Conservation (phyloP, 2,329 filamentous ascomycete genomes). For the Ilyonectria robusta region DNA sequence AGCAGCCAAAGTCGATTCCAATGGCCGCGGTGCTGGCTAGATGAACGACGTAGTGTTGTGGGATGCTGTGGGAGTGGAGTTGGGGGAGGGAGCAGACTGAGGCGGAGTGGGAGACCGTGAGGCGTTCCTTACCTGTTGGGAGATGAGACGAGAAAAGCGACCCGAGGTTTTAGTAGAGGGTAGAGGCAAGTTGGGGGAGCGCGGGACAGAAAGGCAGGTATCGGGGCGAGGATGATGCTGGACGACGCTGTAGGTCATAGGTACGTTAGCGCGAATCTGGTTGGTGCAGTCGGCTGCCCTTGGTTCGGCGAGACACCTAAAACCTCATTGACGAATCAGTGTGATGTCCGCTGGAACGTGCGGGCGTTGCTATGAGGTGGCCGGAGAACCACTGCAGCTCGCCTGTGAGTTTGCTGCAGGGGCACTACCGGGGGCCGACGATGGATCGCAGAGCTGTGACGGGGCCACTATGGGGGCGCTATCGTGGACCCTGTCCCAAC, state of each 20-base stretch:
- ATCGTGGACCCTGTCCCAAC: not conserved
- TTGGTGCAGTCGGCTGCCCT: slow-evolving; percentile 10
- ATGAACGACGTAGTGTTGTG: not conserved
- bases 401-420: not conserved
- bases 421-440: not conserved
- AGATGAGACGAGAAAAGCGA: slow-evolving; percentile 25
- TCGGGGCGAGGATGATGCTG: slow-evolving; percentile 26
- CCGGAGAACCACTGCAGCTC: not conserved
- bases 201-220: slow-evolving; percentile 24
- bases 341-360: slow-evolving; percentile 25
- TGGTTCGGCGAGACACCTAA: slow-evolving; percentile 6
- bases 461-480: not conserved
- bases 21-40: not conserved
- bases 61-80: not conserved
- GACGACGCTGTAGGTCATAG: slow-evolving; percentile 9
- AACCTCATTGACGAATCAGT: slow-evolving; percentile 28
- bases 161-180: slow-evolving; percentile 29
- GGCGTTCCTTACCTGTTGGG: slow-evolving; percentile 30
- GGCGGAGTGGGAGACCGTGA: not conserved
- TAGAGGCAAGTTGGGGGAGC: slow-evolving; percentile 32
- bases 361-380: slow-evolving; percentile 14
- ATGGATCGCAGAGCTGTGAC: not conserved
- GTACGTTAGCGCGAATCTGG: slow-evolving; percentile 28
- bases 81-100: not conserved
- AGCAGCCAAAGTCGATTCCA: slow-evolving; percentile 4